Evolutionary conservation across 202 grass and related monocot genomes (phyloP), one percentile per base, ranked within the genome.

Genomic region (Panicum virgatum): DNA sequence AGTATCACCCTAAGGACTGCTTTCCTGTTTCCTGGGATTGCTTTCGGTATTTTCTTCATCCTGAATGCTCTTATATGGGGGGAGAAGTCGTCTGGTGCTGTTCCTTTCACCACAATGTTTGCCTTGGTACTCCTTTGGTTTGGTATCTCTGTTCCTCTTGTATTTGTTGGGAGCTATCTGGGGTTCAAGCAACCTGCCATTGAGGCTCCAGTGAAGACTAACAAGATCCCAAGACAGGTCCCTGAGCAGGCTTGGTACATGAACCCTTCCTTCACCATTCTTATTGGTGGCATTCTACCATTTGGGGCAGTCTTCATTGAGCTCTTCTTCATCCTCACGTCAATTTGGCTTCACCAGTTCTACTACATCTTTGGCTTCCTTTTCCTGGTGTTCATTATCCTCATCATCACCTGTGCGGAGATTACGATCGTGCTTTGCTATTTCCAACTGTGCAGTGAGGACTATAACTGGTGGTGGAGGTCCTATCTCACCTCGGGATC

Each of bases 351-450:
- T 34, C 69, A 86, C 30, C 80, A 88, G 19, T 88, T 88, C 58
- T 88, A 88, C 68, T 88, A 88, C 60, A 83, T 88, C 56, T 88
- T 88, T 29, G 86, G 86, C 27, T 88, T 88, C 39, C 80, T 88
- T 22, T 88, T 88, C 86, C 80, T 88, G 0, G 80, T 84, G 26
- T 88, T 88, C 50, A 73, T 88, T 37, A 88, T 88, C 66, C 86
- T 88, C 39, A 83, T 88, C 38, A 67, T 88, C 39, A 88, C 86
- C 15, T 88, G 80, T 59, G 86, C 42, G 61, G 80, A 88, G 53
- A 88, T 84, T 5, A 42, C 80, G 1, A 75, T 88, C 5, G 86
- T 88, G 40, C 68, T 88, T 2, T 86, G 84, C 62, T 86, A 86
- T 48, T 86, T 86, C 84, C 84, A 86, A 1, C 62, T 86, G 27